These are phyloP conservation scores for Populus trichocarpa DNA, from an alignment of 441 rosid species.

Conservation along the genomic window DNA sequence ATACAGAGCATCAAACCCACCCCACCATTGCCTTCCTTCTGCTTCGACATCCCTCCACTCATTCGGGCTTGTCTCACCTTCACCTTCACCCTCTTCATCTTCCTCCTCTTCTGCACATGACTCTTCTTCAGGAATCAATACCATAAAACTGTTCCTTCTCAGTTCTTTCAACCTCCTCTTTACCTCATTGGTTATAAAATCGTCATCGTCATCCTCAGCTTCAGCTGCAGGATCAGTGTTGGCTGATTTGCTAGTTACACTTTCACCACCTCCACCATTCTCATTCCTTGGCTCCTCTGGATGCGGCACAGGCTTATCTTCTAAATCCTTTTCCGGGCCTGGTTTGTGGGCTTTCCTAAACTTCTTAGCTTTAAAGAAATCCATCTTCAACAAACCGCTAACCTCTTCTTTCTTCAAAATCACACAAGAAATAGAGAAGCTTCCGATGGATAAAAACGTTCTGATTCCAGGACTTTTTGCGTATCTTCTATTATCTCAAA, in stretches of 20 bases:
- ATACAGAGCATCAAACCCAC: constrained; percentile 87
- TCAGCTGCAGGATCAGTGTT: constrained; percentile 38
- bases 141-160: constrained; percentile 91
- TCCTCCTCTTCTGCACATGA: constrained; percentile 60
- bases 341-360: constrained; percentile 58
- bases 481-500: not conserved
- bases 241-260: constrained; percentile 30
- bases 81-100: constrained; percentile 52
- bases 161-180: constrained; percentile 87
- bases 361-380: constrained; percentile 66
- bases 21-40: constrained; percentile 94
- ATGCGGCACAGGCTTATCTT: constrained; percentile 38
- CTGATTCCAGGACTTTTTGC: not conserved
- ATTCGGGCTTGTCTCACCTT: constrained; percentile 51
- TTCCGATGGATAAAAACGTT: not conserved
- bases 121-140: constrained; percentile 86
- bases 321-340: constrained; percentile 43
- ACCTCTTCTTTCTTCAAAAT: constrained; percentile 15
- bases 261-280: constrained; percentile 26
- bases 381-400: constrained; percentile 43
- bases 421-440: constrained; percentile 6
- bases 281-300: constrained; percentile 48
- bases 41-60: constrained; percentile 96
- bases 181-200: constrained; percentile 89
- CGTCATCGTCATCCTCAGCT: constrained; percentile 86